These are phyloP conservation scores for Picea glauca DNA, from an alignment of 75 land plant species.

Conservation along the genomic window DNA sequence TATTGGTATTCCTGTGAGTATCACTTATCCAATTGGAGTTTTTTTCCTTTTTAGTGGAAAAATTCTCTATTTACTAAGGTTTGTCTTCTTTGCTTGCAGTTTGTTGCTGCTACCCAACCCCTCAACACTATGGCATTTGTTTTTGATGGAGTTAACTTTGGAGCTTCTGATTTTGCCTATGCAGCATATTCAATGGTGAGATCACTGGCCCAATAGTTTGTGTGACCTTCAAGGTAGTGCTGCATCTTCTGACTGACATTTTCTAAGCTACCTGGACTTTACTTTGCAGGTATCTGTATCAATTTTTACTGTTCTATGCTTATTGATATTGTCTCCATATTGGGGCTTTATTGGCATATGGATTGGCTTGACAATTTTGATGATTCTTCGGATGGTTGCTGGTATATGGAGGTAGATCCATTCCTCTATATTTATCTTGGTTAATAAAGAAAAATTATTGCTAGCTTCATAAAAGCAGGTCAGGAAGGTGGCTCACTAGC, in stretches of 20 bases:
- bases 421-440: neutral
- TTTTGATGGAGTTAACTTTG: constrained; percentile 67
- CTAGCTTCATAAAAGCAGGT: neutral
- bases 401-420: constrained; percentile 75
- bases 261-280: neutral
- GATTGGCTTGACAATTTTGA: constrained; percentile 68
- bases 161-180: constrained; percentile 65
- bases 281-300: constrained; percentile 41
- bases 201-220: neutral
- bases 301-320: constrained; percentile 28
- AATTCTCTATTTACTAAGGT: neutral
- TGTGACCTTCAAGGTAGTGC: neutral
- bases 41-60: neutral
- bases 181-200: constrained; percentile 76
- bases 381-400: constrained; percentile 67
- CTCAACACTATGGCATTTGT: constrained; percentile 75
- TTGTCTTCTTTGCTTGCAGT: constrained; percentile 35
- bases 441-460: neutral
- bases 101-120: constrained; percentile 81
- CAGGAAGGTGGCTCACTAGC: neutral
- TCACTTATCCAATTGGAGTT: neutral
- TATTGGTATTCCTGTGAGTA: too few relatives aligned
- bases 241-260: neutral
- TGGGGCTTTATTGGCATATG: constrained; percentile 58
- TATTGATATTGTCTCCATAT: constrained; percentile 15